These are phyloP conservation scores for Nicotiana undulata DNA, from an alignment of 257 asterid species.

Conservation along the genomic window DNA sequence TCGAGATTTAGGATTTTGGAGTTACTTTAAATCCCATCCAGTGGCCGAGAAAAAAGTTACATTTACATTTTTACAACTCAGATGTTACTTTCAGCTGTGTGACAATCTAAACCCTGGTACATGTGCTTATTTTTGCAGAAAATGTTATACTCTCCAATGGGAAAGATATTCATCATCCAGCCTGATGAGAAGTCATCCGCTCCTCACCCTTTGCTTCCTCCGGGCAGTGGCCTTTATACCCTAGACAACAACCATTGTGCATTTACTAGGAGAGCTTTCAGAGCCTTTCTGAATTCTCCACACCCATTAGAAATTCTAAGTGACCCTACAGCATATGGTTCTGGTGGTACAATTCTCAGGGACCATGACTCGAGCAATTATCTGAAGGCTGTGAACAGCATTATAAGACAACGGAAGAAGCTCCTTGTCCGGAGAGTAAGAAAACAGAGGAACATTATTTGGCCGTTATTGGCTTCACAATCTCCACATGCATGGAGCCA, in stretches of 20 bases:
- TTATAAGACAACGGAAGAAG: conserved; percentile 42
- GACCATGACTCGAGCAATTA: conserved; percentile 89
- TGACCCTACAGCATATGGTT: conserved; percentile 74
- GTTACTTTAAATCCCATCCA: background rate
- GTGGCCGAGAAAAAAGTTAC: background rate
- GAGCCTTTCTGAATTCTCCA: conserved; percentile 68
- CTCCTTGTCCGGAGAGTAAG: conserved; percentile 30
- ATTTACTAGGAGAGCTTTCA: conserved; percentile 36
- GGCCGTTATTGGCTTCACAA: conserved; percentile 63
- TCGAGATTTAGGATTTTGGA: background rate
- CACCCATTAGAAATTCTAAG: conserved; percentile 84
- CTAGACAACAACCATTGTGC: conserved; percentile 28
- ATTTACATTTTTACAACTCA: background rate
- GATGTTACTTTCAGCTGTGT: background rate
- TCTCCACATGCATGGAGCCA: conserved; percentile 75
- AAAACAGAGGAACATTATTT: conserved; percentile 48
- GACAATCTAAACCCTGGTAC: background rate
- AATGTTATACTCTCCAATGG: conserved; percentile 74
- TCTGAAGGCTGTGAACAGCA: conserved; percentile 57
- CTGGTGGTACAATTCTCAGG: conserved; percentile 69
- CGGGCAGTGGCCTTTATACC: conserved; percentile 50
- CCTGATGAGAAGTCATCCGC: conserved; percentile 79
- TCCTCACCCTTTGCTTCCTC: conserved; percentile 64
- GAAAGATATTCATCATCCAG: conserved; percentile 72
- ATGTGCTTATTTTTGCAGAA: conserved; percentile 38